phyloP scores from a whole-genome alignment of 208 protist species.

The Crithidia fasciculata region DNA sequence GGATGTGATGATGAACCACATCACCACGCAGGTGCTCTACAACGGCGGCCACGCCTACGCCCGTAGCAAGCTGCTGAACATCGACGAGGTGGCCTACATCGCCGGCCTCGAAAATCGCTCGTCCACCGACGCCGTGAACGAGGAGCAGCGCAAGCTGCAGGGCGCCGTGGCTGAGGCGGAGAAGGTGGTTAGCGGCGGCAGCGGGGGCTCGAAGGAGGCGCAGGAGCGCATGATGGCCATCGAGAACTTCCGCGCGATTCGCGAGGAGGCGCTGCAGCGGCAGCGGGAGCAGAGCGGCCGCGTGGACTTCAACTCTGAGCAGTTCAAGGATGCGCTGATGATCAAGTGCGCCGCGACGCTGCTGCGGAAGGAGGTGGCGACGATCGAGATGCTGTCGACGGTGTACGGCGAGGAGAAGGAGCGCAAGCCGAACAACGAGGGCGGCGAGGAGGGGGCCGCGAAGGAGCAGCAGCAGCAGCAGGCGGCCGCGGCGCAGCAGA shows the following conservation, averaged over 20 bases:
- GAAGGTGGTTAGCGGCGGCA: slow-evolving; percentile 31
- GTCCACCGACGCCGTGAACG: slow-evolving; percentile 36
- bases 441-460: slow-evolving; percentile 17
- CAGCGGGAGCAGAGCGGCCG: slow-evolving; percentile 51
- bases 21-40: slow-evolving; percentile 56
- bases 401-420: slow-evolving; percentile 41
- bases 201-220: slow-evolving; percentile 40
- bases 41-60: slow-evolving; percentile 49
- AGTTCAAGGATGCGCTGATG: slow-evolving; percentile 86
- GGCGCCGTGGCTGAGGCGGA: slow-evolving; percentile 29
- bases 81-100: slow-evolving; percentile 65
- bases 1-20: slow-evolving; percentile 72
- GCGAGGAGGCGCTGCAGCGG: slow-evolving; percentile 51
- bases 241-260: slow-evolving; percentile 45
- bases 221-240: slow-evolving; percentile 35
- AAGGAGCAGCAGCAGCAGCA: slow-evolving; percentile 29
- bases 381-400: slow-evolving; percentile 61
- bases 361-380: slow-evolving; percentile 57
- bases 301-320: slow-evolving; percentile 77
- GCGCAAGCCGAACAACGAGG: slow-evolving; percentile 18
- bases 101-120: slow-evolving; percentile 36
- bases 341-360: slow-evolving; percentile 75
- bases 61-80: slow-evolving; percentile 64
- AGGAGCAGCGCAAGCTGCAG: slow-evolving; percentile 38
- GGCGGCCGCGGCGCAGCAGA: neutral